phyloP scores from a whole-genome alignment of 192 early-diverging fungal genomes.

The Ramicandelaber brevisporus region DNA sequence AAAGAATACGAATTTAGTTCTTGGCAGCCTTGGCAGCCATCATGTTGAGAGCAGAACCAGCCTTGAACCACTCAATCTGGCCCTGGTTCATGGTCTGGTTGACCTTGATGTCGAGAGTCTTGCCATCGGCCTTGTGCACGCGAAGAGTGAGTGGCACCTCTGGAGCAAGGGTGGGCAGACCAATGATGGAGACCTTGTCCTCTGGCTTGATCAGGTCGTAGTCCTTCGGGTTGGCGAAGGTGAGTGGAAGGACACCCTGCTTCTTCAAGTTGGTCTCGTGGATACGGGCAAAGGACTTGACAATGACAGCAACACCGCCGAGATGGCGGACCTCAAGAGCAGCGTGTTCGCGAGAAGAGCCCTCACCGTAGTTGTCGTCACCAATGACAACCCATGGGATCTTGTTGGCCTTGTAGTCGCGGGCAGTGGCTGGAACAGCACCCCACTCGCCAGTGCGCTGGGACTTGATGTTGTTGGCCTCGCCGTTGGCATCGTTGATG shows the following conservation, averaged over 20 bases:
- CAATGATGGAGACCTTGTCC: constrained; percentile 74
- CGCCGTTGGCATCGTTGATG: constrained; percentile 65
- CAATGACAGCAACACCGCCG: constrained; percentile 77
- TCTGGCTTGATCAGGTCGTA: constrained; percentile 72
- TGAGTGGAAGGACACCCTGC: constrained; percentile 92
- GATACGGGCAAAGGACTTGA: constrained; percentile 95
- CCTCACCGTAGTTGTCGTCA: constrained; percentile 99
- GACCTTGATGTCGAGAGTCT: constrained; percentile 45
- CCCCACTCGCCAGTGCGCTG: constrained; percentile 47
- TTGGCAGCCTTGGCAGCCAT: constrained; percentile 31
- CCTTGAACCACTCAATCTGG: constrained; percentile 98
- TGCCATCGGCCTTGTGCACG: constrained; percentile 56
- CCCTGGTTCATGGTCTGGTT: constrained; percentile 98
- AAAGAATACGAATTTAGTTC: no score
- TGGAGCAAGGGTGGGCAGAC: constrained; percentile 55
- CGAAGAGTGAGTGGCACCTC: constrained; percentile 68
- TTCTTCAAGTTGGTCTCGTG: constrained; percentile 99
- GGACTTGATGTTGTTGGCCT: constrained; percentile 51
- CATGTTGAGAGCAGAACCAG: constrained; percentile 63
- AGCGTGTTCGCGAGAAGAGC: constrained; percentile 96
- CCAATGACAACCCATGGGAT: constrained; percentile 87
- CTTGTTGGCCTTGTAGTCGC: constrained; percentile 76
- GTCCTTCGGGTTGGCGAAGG: constrained; percentile 79
- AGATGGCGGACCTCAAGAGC: constrained; percentile 93
- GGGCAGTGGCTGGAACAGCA: constrained; percentile 77